Base-by-base conservation (phyloP, 768 basidiomycete genomes). In the Tylopilus subfusipes region DNA sequence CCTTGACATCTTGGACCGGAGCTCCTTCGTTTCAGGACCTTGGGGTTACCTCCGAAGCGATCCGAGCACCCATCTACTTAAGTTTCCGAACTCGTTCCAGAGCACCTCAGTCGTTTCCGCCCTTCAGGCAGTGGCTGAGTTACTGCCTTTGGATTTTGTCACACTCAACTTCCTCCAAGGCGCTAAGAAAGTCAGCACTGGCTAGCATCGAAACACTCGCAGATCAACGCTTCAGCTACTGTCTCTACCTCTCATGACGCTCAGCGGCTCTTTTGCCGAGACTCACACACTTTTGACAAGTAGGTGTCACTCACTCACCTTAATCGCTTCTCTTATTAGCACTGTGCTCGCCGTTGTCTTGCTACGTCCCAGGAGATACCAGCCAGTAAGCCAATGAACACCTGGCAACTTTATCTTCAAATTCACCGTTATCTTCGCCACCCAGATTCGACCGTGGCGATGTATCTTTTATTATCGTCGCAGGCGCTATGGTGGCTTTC, bases 401-500 rank as follows among this genome's bases (percentile, higher is more conserved):
- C 18, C 21, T 31, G 38, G 16, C 21, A 21, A 36, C 19, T 27
- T 19, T 56, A 46, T 50, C 42, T 42, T 42, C 8, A 12, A 29
- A 39, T 21, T 62, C 47, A 63, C 34, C 38, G 13, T 57, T 31
- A 38, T 48, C 43, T 48, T 30, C 21, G 4, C 39, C 29, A 5
- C 49, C 24, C 60, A 87, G 85, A 59, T 90, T 83, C 70, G 80
- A 88, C 68, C 76, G 79, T 21, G 86, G 88, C 36, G 87, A 90
- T 73, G 67, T 89, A 16, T 73, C 84, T 10, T 90, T 88, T 67
- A 84, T 90, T 59, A 80, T 83, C 18, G 64, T 87, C 8, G 76
- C 83, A 24, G 85, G 85, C 27, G 81, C 82, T 18, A 81, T 90
- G 75, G 88, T 90, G 12, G 76, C 81, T 48, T 83, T 88, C 72